Percentiles rank a stretch among this genome's conserved stretches.
phyloP scores from a whole-genome alignment of 108 stramenopile genomes.

The Parietichytrium sp. region DNA sequence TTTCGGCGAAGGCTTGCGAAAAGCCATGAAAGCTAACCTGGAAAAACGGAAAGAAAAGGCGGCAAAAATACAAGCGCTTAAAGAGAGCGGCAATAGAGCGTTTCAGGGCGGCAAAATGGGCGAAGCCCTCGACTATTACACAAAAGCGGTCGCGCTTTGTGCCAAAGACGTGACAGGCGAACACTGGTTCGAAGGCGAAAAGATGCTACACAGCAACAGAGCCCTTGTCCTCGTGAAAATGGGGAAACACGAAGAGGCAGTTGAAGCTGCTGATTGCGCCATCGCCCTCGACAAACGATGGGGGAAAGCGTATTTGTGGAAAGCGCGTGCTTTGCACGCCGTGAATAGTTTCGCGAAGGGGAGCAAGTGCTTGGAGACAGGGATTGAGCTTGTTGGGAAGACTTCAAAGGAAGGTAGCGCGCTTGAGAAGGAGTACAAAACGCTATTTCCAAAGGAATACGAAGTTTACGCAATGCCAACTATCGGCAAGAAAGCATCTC shows the following conservation, averaged over 20 bases:
- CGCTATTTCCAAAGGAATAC: slow-evolving; percentile 1
- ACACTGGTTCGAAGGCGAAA: slow-evolving; percentile 15
- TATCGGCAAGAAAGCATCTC: background rate
- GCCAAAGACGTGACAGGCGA: background rate
- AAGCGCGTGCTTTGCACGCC: background rate
- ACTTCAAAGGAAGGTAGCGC: background rate
- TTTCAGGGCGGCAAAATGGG: background rate
- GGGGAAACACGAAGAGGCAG: background rate
- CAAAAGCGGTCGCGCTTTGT: background rate
- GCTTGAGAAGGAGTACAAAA: background rate
- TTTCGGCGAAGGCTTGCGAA: slow-evolving; percentile 2
- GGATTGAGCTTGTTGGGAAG: background rate
- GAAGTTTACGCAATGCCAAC: slow-evolving; percentile 14
- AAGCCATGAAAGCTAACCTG: slow-evolving; percentile 29
- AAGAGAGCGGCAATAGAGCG: background rate
- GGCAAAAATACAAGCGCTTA: background rate
- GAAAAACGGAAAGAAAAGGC: background rate
- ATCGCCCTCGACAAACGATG: background rate
- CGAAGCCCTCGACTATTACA: background rate
- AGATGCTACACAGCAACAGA: background rate
- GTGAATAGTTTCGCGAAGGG: background rate
- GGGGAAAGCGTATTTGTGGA: background rate
- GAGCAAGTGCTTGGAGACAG: background rate
- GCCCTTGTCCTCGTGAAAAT: background rate
- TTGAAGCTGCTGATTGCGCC: background rate